Evolutionary conservation across 495 filamentous ascomycete species (phyloP).

Genomic region (Daldinia childiae): DNA sequence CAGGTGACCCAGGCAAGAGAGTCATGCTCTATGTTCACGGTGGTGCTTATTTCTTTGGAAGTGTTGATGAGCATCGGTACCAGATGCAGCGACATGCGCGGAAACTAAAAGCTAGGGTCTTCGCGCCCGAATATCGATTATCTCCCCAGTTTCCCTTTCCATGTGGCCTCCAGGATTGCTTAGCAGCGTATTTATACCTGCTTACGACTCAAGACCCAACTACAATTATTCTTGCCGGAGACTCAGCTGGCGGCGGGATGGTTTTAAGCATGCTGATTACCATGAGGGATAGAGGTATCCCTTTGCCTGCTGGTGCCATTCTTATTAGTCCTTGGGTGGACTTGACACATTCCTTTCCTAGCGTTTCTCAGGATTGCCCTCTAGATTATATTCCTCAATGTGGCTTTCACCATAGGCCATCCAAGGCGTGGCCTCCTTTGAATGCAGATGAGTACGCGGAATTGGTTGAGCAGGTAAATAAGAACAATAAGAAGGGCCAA

Average conservation of each 20-base stretch:
- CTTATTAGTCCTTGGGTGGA: conserved; percentile 95
- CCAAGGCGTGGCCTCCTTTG: conserved; percentile 88
- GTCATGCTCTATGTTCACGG: conserved; percentile 96
- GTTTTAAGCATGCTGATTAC: conserved; percentile 80
- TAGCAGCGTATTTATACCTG: conserved; percentile 86
- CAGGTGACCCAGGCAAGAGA: conserved; percentile 66
- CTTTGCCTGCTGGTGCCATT: conserved; percentile 87
- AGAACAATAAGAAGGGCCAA: conserved; percentile 26
- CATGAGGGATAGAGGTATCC: conserved; percentile 80
- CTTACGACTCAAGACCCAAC: conserved; percentile 75
- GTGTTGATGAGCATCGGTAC: conserved; percentile 93
- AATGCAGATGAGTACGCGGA: conserved; percentile 69
- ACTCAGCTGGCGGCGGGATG: conserved; percentile 93
- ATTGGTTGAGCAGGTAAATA: conserved; percentile 53
- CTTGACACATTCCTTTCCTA: conserved; percentile 92
- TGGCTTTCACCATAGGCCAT: conserved; percentile 88
- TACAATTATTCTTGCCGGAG: conserved; percentile 83
- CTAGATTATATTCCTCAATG: conserved; percentile 87
- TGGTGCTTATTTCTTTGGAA: conserved; percentile 77
- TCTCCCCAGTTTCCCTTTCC: conserved; percentile 96
- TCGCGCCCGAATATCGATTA: conserved; percentile 88
- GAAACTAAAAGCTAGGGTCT: conserved; percentile 86
- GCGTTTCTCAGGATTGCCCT: conserved; percentile 74
- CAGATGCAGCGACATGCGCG: conserved; percentile 95
- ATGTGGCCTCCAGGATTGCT: conserved; percentile 86